Evolutionary conservation across 768 basidiomycete species (phyloP).

Genomic region (Sporobolomyces phaffii): DNA sequence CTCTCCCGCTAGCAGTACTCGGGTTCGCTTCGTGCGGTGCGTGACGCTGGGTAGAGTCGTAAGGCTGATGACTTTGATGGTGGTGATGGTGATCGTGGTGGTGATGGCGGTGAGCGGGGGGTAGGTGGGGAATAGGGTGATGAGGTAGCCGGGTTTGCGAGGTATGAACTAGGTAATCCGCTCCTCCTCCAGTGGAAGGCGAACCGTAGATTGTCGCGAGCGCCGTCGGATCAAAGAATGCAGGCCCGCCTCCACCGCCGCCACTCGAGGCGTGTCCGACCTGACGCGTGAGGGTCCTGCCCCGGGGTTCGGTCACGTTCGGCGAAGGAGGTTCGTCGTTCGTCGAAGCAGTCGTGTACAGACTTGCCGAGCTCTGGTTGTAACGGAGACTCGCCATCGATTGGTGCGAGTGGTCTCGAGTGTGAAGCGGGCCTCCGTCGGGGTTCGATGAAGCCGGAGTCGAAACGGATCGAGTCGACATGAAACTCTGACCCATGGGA

Average conservation of each 20-base stretch:
- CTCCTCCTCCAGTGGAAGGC: slow-evolving; percentile 4
- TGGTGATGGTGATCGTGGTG: not conserved
- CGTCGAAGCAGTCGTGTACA: no score
- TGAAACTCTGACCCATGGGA: slow-evolving; percentile 24
- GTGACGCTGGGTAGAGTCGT: no score
- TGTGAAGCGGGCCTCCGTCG: not conserved
- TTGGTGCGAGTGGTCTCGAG: not conserved
- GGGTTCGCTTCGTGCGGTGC: not conserved
- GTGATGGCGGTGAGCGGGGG: no score
- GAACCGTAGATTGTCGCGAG: slow-evolving; percentile 32
- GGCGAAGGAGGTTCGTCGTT: slow-evolving; percentile 24
- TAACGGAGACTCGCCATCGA: not conserved
- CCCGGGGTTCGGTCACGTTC: slow-evolving; percentile 22
- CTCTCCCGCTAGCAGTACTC: no score
- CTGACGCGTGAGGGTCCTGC: not conserved
- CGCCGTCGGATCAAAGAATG: slow-evolving; percentile 14
- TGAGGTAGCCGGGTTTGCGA: not conserved
- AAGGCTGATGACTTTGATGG: not conserved
- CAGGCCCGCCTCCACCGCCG: not conserved
- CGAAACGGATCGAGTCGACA: slow-evolving; percentile 11
- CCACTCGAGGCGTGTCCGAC: not conserved
- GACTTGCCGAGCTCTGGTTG: not conserved
- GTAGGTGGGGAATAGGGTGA: not conserved
- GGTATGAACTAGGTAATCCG: not conserved
- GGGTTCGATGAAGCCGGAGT: not conserved